Evolutionary conservation across 2,329 filamentous ascomycete genomes (phyloP).

Genomic region (Phyllosticta citriasiana): DNA sequence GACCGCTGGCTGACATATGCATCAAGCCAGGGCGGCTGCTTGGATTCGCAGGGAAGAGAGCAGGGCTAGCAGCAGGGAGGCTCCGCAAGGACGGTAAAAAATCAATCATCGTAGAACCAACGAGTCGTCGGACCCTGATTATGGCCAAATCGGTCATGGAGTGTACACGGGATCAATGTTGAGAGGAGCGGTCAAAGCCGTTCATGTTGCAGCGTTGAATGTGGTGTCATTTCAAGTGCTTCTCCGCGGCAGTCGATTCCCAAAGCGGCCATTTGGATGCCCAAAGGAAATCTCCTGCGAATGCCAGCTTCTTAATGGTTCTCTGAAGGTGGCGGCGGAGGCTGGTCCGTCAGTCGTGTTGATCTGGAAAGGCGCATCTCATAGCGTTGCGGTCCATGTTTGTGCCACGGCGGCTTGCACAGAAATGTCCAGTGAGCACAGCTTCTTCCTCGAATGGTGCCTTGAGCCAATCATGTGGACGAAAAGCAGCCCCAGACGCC

Average conservation of each 20-base stretch:
- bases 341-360: background rate
- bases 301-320: background rate
- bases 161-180: background rate
- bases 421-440: background rate
- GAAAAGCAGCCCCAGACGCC: background rate
- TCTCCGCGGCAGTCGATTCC: background rate
- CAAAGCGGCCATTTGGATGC: background rate
- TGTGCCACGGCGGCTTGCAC: background rate
- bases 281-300: background rate
- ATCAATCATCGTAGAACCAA: background rate
- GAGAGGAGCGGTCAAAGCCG: background rate
- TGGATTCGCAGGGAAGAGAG: background rate
- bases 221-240: background rate
- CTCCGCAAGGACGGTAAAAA: background rate
- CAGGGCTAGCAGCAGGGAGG: background rate
- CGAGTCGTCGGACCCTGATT: background rate
- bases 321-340: background rate
- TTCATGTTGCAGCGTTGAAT: background rate
- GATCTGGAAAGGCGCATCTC: background rate
- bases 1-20: background rate
- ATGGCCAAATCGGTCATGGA: background rate
- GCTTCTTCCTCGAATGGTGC: background rate
- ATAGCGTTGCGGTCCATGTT: background rate
- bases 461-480: background rate
- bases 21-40: background rate